phyloP scores from a whole-genome alignment of 768 basidiomycete species.

The Gloeostereum incarnatum region DNA sequence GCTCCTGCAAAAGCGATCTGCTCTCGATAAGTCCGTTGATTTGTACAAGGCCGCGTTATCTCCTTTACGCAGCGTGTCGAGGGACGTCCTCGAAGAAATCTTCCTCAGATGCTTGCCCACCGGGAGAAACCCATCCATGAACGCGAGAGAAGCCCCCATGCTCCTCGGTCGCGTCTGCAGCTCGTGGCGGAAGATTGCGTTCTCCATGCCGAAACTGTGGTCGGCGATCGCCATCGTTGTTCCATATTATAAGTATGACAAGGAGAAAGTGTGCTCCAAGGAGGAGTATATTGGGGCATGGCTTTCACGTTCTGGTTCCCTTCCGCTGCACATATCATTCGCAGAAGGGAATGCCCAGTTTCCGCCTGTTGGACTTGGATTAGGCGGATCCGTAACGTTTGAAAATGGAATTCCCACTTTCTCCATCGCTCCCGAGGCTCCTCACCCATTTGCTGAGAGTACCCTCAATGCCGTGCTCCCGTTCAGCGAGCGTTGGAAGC shows the following conservation, averaged over 20 bases:
- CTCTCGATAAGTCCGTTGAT: not conserved
- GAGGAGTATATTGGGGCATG: not conserved
- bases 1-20: not conserved
- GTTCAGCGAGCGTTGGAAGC: too few relatives aligned
- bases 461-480: too few relatives aligned
- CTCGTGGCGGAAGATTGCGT: not conserved
- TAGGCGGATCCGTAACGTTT: too few relatives aligned
- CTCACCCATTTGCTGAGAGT: too few relatives aligned
- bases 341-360: too few relatives aligned
- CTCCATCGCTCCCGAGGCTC: too few relatives aligned
- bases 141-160: not conserved
- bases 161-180: constrained; percentile 5
- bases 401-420: too few relatives aligned
- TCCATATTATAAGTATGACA: not conserved
- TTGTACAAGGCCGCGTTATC: constrained; percentile 17
- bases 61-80: not conserved
- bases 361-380: too few relatives aligned
- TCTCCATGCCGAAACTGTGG: not conserved
- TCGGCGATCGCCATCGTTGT: not conserved
- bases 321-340: not conserved
- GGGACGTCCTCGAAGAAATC: not conserved
- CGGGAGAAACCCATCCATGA: not conserved
- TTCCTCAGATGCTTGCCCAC: not conserved
- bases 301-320: not conserved
- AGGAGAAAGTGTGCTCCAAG: not conserved